Percentiles rank a stretch among this genome's conserved stretches.
Evolutionary conservation across 345 rosid species (phyloP).

Genomic region (Linum lewisii): DNA sequence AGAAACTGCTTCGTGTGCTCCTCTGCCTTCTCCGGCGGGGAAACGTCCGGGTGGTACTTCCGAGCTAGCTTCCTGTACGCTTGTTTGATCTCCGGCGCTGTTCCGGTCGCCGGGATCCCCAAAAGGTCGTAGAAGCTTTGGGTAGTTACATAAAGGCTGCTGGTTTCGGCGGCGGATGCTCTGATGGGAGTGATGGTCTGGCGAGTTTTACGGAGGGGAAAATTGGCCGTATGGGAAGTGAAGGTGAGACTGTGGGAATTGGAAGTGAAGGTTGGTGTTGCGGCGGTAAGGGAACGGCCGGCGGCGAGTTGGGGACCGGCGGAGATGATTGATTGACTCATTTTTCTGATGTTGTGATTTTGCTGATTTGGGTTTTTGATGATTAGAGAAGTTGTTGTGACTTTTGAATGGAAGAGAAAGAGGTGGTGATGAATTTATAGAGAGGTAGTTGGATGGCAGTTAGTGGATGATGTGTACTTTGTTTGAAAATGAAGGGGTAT

Average conservation of each 20-base stretch:
- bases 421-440: too few relatives aligned
- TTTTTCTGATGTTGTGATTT: too few relatives aligned
- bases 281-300: too few relatives aligned
- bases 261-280: neutral
- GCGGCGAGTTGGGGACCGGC: too few relatives aligned
- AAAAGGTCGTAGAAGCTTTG: conserved; percentile 1
- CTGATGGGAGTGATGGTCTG: neutral
- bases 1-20: conserved; percentile 9
- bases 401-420: too few relatives aligned
- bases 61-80: conserved; percentile 4
- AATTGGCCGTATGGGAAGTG: neutral
- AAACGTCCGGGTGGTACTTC: conserved; percentile 6
- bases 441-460: too few relatives aligned
- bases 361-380: too few relatives aligned
- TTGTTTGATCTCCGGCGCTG: conserved; percentile 1
- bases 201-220: neutral
- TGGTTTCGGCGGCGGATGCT: neutral
- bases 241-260: neutral
- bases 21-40: neutral
- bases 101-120: neutral
- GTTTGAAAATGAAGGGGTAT: too few relatives aligned
- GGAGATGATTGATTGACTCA: too few relatives aligned
- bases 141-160: neutral
- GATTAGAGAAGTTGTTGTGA: too few relatives aligned
- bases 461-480: too few relatives aligned